Evolutionary conservation across 1,284 basidiomycete species (phyloP).

Genomic region (Entoloma clypeatum): DNA sequence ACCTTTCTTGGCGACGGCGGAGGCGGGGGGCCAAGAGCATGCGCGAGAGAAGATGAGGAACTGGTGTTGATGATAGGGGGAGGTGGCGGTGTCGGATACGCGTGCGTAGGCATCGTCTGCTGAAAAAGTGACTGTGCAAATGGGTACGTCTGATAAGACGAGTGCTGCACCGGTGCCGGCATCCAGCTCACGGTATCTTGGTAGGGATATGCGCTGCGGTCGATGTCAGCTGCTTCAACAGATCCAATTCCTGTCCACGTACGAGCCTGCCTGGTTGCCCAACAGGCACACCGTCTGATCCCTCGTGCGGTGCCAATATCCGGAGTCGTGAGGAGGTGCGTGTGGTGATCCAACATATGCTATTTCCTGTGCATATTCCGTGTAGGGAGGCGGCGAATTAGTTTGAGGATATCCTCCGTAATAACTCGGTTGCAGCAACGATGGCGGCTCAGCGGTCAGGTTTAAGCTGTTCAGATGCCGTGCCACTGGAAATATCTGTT

Average conservation of each 20-base stretch:
- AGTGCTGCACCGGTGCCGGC: slow-evolving; percentile 31
- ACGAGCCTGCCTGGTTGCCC: slow-evolving; percentile 44
- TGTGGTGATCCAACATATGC: slow-evolving; percentile 43
- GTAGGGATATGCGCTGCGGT: slow-evolving; percentile 36
- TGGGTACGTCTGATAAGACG: slow-evolving; percentile 46
- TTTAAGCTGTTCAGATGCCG: slow-evolving; percentile 60
- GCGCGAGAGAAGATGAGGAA: slow-evolving; percentile 70
- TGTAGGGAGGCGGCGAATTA: slow-evolving; percentile 47
- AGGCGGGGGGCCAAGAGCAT: slow-evolving; percentile 55
- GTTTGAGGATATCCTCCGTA: slow-evolving; percentile 44
- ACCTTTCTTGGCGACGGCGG: slow-evolving; percentile 22
- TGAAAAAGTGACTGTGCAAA: slow-evolving; percentile 65
- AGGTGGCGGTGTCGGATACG: slow-evolving; percentile 68
- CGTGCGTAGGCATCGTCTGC: slow-evolving; percentile 49
- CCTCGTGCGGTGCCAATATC: slow-evolving; percentile 53
- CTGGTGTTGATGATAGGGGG: slow-evolving; percentile 53
- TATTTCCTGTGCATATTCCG: slow-evolving; percentile 54
- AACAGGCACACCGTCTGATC: slow-evolving; percentile 50
- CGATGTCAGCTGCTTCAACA: slow-evolving; percentile 20
- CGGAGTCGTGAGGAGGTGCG: slow-evolving; percentile 34
- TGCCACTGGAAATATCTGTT: slow-evolving; percentile 42
- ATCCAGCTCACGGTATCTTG: slow-evolving; percentile 35
- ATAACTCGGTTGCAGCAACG: slow-evolving; percentile 57
- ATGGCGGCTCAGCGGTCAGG: slow-evolving; percentile 51
- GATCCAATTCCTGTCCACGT: slow-evolving; percentile 22